Evolutionary conservation across 768 basidiomycete genomes (phyloP).

Genomic region (Panaeolus cyanescens): DNA sequence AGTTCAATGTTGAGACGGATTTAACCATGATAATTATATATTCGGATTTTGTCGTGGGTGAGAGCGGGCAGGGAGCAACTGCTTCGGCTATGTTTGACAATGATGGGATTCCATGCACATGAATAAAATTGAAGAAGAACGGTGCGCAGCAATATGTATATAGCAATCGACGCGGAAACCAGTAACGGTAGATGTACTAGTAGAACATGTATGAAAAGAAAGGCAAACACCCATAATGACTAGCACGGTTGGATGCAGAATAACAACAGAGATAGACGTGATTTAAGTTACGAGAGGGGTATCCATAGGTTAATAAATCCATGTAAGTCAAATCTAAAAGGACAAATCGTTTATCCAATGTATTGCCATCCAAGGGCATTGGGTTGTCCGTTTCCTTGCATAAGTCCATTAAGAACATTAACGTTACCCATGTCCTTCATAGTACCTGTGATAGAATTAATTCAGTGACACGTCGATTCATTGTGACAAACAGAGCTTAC

Average conservation of each 20-base stretch:
- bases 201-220: slow-evolving; percentile 14
- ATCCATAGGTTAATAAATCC: slow-evolving; percentile 18
- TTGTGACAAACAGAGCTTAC: slow-evolving; percentile 40
- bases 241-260: slow-evolving; percentile 16
- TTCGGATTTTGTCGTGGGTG: neutral
- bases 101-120: neutral
- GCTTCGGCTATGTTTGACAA: neutral
- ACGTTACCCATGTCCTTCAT: slow-evolving; percentile 61
- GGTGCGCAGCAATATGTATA: slow-evolving; percentile 22
- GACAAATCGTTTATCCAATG: slow-evolving; percentile 34
- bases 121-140: neutral
- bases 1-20: neutral
- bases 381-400: slow-evolving; percentile 45
- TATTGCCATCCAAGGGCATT: slow-evolving; percentile 54
- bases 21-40: neutral
- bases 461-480: neutral
- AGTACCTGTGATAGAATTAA: slow-evolving; percentile 38
- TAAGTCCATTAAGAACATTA: slow-evolving; percentile 53
- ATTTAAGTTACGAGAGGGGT: slow-evolving; percentile 24
- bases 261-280: slow-evolving; percentile 9
- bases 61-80: neutral
- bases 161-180: slow-evolving; percentile 20
- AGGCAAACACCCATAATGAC: slow-evolving; percentile 15
- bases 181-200: slow-evolving; percentile 19
- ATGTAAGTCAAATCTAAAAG: slow-evolving; percentile 1